Evolutionary conservation across 2,329 filamentous ascomycete species (phyloP), one percentile per base, ranked within the genome.

Genomic region (Trichoderma citrinoviride): DNA sequence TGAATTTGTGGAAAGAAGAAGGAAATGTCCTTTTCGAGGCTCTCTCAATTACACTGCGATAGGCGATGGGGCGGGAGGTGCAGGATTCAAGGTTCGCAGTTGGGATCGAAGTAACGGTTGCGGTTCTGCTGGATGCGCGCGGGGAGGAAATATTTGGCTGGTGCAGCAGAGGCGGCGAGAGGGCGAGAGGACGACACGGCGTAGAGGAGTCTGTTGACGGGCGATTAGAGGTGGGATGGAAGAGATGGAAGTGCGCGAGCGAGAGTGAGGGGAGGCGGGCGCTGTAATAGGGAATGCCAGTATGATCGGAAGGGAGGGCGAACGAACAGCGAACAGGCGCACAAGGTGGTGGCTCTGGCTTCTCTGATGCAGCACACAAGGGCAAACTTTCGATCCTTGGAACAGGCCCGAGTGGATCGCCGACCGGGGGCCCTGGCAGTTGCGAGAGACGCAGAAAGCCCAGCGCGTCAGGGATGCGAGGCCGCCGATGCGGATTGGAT

Each of bases 391-490:
- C 61, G 66, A 52, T 64, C 55, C 67, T 65, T 67, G 67, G 54
- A 67, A 66, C 44, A 65, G 57, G 67, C 56, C 66, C 68, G 66
- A 63, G 68, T 68, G 68, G 68, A 68, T 68, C 61, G 61, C 40
- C 65, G 66, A 66, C 67, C 66, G 61, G 66, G 68, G 65, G 23
- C 57, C 57, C 46, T 61, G 57, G 46, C 57, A 23, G 29, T 49
- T 37, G 56, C 53, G 37, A 57, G 47, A 46, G 54, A 57, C 37
- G 53, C 37, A 57, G 54, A 49, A 60, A 60, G 56, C 56, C 56
- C 56, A 53, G 58, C 58, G 58, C 58, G 58, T 61, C 58, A 61
- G 65, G 54, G 41, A 47, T 54, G 60, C 23, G 50, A 37, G 43
- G 33, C 33, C 33, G 27, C 33, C 52, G 23, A 61, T 50, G 47